These are phyloP conservation scores for Hysterangium stoloniferum DNA, from an alignment of 768 basidiomycete genomes.

Conservation along the genomic window DNA sequence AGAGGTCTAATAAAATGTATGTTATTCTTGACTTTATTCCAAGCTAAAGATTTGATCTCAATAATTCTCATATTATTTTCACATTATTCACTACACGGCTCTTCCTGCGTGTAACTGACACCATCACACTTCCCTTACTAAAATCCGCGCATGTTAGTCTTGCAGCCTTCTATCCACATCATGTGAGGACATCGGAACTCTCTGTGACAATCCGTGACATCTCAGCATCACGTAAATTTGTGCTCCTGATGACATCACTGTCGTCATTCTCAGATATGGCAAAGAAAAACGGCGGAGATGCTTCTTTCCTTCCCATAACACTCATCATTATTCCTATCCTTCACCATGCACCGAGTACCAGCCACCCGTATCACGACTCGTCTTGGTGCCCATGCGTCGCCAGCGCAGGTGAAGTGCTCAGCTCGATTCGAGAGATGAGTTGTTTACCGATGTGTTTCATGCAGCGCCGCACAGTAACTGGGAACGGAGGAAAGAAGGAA, in stretches of 20 bases:
- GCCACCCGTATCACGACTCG: background rate
- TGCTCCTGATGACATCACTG: constrained; percentile 7
- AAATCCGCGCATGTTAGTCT: too few species aligned
- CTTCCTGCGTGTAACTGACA: too few species aligned
- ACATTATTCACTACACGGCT: too few species aligned
- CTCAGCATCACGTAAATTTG: too few species aligned
- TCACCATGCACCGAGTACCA: constrained; percentile 2
- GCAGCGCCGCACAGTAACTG: constrained; percentile 1
- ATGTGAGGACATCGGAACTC: too few species aligned
- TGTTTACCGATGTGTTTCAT: background rate
- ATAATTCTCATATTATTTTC: too few species aligned
- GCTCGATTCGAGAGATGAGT: background rate
- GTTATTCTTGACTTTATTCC: too few species aligned
- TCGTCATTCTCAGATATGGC: background rate
- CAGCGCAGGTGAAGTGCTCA: background rate
- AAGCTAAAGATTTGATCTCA: too few species aligned
- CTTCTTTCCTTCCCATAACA: background rate
- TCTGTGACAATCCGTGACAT: too few species aligned
- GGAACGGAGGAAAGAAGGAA: constrained; percentile 1
- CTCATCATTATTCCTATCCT: background rate
- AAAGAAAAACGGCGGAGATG: background rate
- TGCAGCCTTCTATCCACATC: too few species aligned
- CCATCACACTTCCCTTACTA: too few species aligned
- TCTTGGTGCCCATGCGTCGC: background rate
- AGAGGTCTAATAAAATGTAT: too few species aligned